Percentiles rank a stretch among this genome's conserved stretches.
Conservation (phyloP, 2,329 filamentous ascomycete species). For the Penicillium sp. region DNA sequence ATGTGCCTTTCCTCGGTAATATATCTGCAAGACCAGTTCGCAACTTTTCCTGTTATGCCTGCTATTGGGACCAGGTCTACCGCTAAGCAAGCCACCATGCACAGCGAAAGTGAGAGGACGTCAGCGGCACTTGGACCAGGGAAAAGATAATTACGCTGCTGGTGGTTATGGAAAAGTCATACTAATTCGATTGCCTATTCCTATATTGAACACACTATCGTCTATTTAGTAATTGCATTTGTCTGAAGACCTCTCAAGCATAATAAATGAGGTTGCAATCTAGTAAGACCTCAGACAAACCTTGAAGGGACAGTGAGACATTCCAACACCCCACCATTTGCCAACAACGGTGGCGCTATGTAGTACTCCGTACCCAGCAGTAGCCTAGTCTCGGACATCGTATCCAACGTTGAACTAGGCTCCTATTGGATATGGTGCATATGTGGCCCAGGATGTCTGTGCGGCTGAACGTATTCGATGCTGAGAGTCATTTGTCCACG, state of each 20-base stretch:
- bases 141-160: neutral
- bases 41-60: slow-evolving; percentile 1
- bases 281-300: neutral
- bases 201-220: neutral
- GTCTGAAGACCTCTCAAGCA: neutral
- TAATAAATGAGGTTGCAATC: neutral
- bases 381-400: slow-evolving; percentile 7
- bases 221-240: neutral
- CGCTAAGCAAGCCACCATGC: slow-evolving; percentile 13
- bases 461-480: neutral
- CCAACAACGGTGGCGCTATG: slow-evolving; percentile 1
- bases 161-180: neutral
- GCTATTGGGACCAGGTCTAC: neutral
- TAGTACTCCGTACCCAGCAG: neutral
- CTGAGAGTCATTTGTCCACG: neutral
- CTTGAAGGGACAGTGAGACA: slow-evolving; percentile 9
- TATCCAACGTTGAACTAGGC: neutral
- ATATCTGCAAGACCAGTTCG: neutral
- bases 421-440: neutral
- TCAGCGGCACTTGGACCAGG: neutral
- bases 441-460: neutral
- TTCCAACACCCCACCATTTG: neutral
- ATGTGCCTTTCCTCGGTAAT: slow-evolving; percentile 1
- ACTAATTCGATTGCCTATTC: neutral
- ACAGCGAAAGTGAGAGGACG: neutral